Evolutionary conservation across 2,329 filamentous ascomycete genomes (phyloP), one percentile per base, ranked within the genome.

Genomic region (Lachnum nothofagi): DNA sequence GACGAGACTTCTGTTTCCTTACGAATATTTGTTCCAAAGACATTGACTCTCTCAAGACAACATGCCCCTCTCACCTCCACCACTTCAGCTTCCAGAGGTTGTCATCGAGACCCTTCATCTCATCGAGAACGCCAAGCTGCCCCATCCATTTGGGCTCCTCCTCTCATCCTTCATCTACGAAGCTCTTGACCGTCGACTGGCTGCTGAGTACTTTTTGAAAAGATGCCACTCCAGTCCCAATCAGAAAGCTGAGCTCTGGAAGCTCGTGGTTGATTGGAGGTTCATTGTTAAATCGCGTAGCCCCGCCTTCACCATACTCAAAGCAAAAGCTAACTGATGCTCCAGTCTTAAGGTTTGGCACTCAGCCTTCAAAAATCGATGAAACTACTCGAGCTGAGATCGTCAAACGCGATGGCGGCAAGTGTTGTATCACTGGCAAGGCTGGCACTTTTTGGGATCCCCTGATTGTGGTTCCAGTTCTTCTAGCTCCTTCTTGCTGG

Each of bases 341-440:
- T 34, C 22, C 10, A 44, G 24, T 44, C 22, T 19, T 19, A 20
- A 44, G 27, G 33, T 20, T 20, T 17, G 27, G 27, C 17, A 12
- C n/a, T 44, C 24, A n/a, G n/a, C 42, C 2, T 17, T 10, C 27
- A 44, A 31, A 8, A 5, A 23, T 19, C 22, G 42, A 44, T 22
- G 42, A 23, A 10, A 17, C 25, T 19, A 44, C 42, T 20, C 42
- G 33, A 5, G 25, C 42, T 44, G 27, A 4, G 8, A 44, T 34
- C 42, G 19, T 19, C 10, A 31, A 35, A 34, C 42, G 27, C 22
- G 27, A 44, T 34, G 42, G 42, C n/a, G 42, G 16, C 9, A 44
- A 44, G 27, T 44, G 42, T 27, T 44, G 42, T 27, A 44, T 44
- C 33, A 44, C 24, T 19, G 42, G 42, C 29, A 44, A 44, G 20